Evolutionary conservation across 2,329 filamentous ascomycete species (phyloP), one percentile per base, ranked within the genome.

Genomic region (Talaromyces sp.): DNA sequence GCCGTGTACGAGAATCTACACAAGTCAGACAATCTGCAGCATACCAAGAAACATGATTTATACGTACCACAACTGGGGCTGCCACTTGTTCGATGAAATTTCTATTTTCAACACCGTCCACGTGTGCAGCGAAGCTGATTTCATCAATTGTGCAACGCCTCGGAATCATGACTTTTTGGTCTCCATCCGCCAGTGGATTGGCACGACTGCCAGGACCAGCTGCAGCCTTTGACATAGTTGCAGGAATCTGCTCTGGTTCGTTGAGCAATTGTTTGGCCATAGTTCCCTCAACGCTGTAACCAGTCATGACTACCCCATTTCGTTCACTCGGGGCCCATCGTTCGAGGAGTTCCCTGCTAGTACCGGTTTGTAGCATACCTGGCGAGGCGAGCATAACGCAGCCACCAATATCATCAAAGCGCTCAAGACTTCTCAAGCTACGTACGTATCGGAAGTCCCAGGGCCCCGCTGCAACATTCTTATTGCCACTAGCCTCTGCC

Each of bases 371-470:
- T 65, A 99, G 80, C 94, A 99, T 97, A 85, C 94, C 94, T 0
- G 94, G 94, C 66, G 89, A 95, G 5, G 94, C 94, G 56, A 99
- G 85, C 90, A 99, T 97, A 56, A 99, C 92, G 70, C 94, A 97
- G 7, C 90, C 87, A 43, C 93, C 94, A 10, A 97, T 84, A 74
- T 99, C 94, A 67, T 99, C 94, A 69, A 99, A 99, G 9, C 93
- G 85, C 68, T 99, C 94, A 4, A 99, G 82, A 64, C 88, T 95
- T 72, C 96, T 95, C 62, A 99, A 79, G 52, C 90, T 93, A 57
- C 94, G 86, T 57, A 99, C 93, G 69, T 89, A 96, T 65, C 90
- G 90, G 76, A 99, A 97, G 67, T 99, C 94, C 92, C 94, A 99
- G 0, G 94, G 94, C 0, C 89, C 89, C 19, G 74, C 75, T 56